These are phyloP conservation scores for Sanghuangporus sanghuang DNA, from an alignment of 1,284 basidiomycete species.

Conservation along the genomic window DNA sequence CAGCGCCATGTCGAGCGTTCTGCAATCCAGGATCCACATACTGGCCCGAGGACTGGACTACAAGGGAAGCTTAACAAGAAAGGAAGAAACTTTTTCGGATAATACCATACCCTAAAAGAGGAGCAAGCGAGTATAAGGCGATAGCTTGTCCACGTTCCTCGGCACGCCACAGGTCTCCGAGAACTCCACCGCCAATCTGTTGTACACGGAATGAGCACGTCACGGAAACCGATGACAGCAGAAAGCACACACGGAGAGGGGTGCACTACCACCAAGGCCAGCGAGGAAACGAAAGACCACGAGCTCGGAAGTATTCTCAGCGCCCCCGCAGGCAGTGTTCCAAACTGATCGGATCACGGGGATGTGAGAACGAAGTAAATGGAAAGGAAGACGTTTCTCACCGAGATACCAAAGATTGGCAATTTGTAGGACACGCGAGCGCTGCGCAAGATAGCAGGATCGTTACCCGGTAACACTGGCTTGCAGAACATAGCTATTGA, in stretches of 20 bases:
- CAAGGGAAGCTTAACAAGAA: too few species aligned
- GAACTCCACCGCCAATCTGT: constrained; percentile 61
- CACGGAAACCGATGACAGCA: not conserved
- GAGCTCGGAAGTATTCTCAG: constrained; percentile 49
- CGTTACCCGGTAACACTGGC: too few species aligned
- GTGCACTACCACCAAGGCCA: constrained; percentile 60
- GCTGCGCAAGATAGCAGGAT: not conserved
- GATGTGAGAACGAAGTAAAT: not conserved
- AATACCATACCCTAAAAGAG: constrained; percentile 37
- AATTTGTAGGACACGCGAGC: constrained; percentile 38
- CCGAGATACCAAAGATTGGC: constrained; percentile 59
- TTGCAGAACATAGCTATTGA: too few species aligned
- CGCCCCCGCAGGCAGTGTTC: constrained; percentile 65
- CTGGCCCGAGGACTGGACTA: constrained; percentile 54
- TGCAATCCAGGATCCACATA: constrained; percentile 54
- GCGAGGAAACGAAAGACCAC: constrained; percentile 64
- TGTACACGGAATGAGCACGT: not conserved
- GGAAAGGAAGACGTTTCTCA: constrained; percentile 25
- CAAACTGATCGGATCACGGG: constrained; percentile 36
- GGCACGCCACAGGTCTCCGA: constrained; percentile 66
- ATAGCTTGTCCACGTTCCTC: constrained; percentile 67
- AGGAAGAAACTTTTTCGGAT: too few species aligned
- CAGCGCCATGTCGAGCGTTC: constrained; percentile 54
- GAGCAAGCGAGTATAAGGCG: constrained; percentile 63
- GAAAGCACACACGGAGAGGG: constrained; percentile 41